A percentile compares a stretch with the other conserved stretches of the same genome.
Conservation (phyloP, 2,329 filamentous ascomycete species). For the Fusarium sp. region DNA sequence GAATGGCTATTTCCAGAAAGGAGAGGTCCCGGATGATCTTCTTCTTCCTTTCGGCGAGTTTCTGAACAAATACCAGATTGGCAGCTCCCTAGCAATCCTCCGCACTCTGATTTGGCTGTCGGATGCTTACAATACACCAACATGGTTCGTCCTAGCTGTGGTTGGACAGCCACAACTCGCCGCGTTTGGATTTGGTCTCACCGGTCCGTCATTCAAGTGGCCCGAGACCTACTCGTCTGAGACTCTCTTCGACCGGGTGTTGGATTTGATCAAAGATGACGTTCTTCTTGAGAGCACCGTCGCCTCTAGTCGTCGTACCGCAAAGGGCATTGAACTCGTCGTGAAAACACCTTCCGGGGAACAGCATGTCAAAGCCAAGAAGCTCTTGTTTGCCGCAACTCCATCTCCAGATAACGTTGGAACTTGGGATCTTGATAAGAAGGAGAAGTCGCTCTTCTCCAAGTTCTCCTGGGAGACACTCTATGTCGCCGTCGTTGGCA, state of each 20-base stretch:
- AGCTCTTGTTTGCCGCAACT: constrained; percentile 49
- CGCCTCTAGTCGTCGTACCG: constrained; percentile 8
- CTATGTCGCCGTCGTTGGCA: constrained; percentile 43
- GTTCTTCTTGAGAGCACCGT: constrained; percentile 32
- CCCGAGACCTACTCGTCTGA: constrained; percentile 21
- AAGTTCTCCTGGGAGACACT: constrained; percentile 45
- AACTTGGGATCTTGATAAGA: constrained; percentile 45
- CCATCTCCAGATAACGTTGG: constrained; percentile 45
- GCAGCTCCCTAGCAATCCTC: constrained; percentile 4
- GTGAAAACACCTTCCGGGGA: constrained; percentile 30
- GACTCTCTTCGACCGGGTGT: constrained; percentile 26
- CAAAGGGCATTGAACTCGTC: constrained; percentile 1
- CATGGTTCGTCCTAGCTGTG: constrained; percentile 34
- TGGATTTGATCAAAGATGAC: constrained; percentile 14
- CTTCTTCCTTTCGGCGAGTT: constrained; percentile 34
- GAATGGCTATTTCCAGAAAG: constrained; percentile 32
- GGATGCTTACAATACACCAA: constrained; percentile 16
- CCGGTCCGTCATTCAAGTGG: constrained; percentile 26
- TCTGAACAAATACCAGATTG: constrained; percentile 14
- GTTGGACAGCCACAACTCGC: constrained; percentile 28
- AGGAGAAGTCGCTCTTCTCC: constrained; percentile 45
- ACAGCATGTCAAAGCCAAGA: constrained; percentile 41
- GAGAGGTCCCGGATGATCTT: constrained; percentile 15
- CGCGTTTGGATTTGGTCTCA: constrained; percentile 12
- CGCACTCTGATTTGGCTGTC: constrained; percentile 30